phyloP scores from a whole-genome alignment of 345 rosid genomes.

The Rubroshorea leprosula region DNA sequence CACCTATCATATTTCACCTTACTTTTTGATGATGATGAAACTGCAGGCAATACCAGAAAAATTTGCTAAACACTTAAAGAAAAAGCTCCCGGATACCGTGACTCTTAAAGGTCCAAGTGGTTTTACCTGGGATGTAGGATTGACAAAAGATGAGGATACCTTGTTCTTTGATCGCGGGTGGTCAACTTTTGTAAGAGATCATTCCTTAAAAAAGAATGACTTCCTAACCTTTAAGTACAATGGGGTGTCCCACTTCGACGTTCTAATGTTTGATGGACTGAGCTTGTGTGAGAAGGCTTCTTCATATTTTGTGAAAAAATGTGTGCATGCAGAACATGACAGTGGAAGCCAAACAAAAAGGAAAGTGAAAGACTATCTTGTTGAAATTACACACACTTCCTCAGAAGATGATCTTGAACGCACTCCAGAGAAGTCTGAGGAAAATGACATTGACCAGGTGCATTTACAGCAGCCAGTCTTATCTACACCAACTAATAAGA shows the following conservation, averaged over 20 bases:
- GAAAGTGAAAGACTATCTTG: constrained; percentile 20
- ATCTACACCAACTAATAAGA: constrained; percentile 12
- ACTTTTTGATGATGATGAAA: constrained; percentile 6
- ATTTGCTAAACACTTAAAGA: constrained; percentile 39
- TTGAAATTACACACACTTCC: constrained; percentile 19
- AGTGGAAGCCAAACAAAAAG: constrained; percentile 23
- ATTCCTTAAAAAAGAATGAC: constrained; percentile 53
- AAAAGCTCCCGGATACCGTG: constrained; percentile 48
- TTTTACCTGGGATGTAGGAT: constrained; percentile 40
- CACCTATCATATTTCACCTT: not conserved
- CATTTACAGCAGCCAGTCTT: constrained; percentile 7
- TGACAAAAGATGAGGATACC: constrained; percentile 29
- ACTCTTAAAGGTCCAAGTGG: constrained; percentile 71
- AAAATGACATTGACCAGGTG: not conserved
- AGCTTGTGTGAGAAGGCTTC: constrained; percentile 68
- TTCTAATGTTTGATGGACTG: constrained; percentile 43
- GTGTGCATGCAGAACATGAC: constrained; percentile 27
- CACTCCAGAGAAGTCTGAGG: constrained; percentile 17
- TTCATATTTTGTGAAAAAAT: constrained; percentile 54
- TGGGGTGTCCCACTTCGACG: constrained; percentile 65
- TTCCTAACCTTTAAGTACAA: constrained; percentile 61
- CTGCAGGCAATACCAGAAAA: constrained; percentile 60
- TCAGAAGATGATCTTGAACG: constrained; percentile 17
- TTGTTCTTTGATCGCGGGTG: constrained; percentile 53
- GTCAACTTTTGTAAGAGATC: constrained; percentile 51